phyloP scores from a whole-genome alignment of 106 monocot genomes.

The Iris macrosiphon region DNA sequence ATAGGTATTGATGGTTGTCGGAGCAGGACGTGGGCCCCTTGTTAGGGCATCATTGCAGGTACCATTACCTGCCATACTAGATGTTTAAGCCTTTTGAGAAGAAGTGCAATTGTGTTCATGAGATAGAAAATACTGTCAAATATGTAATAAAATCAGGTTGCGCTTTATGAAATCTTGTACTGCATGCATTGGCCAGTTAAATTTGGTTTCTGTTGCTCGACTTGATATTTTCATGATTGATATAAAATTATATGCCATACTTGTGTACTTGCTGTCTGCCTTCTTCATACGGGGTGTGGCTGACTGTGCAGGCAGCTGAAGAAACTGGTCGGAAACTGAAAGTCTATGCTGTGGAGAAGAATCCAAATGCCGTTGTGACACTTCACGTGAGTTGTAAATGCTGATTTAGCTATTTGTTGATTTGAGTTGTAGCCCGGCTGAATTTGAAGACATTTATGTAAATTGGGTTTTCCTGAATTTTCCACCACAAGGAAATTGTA shows the following conservation, averaged over 20 bases:
- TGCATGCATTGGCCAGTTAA: background rate
- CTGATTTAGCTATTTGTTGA: too few relatives aligned
- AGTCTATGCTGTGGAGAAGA: constrained; percentile 97
- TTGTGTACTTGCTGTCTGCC: background rate
- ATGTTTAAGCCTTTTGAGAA: background rate
- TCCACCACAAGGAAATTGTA: too few relatives aligned
- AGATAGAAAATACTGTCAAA: background rate
- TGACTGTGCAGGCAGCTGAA: constrained; percentile 72
- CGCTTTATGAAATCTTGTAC: background rate
- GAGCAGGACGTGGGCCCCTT: constrained; percentile 94
- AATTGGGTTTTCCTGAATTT: too few relatives aligned
- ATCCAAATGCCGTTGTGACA: constrained; percentile 96
- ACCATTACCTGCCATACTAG: background rate
- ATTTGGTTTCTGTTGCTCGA: background rate
- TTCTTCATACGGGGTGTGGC: background rate
- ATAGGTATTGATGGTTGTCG: constrained; percentile 98
- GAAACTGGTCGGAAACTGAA: constrained; percentile 80
- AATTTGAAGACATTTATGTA: too few relatives aligned
- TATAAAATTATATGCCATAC: background rate
- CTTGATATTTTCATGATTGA: background rate
- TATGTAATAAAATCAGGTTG: background rate
- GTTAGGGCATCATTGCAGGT: constrained; percentile 99
- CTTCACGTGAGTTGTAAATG: constrained; percentile 52
- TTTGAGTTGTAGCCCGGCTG: too few relatives aligned
- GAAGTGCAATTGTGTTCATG: background rate